phyloP scores from a whole-genome alignment of 208 protist species.

The Porcisia deanei region DNA sequence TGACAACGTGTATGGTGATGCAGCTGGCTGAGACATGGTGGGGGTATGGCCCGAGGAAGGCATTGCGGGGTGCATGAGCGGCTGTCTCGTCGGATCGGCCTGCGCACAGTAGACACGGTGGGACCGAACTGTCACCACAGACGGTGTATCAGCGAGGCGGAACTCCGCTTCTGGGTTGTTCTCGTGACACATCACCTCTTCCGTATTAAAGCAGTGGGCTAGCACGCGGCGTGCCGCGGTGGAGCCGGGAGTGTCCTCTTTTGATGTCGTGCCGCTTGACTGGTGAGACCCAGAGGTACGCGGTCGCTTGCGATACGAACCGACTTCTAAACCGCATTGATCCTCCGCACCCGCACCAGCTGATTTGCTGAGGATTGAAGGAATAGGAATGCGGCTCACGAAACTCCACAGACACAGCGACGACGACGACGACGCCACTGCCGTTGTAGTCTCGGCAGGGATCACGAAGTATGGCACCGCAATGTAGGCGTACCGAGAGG shows the following conservation, averaged over 20 bases:
- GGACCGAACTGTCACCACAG: conserved; percentile 48
- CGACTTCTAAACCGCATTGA: too few species aligned
- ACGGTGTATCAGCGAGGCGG: conserved; percentile 7
- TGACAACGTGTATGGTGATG: conserved; percentile 30
- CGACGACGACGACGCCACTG: not conserved
- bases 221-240: conserved; percentile 7
- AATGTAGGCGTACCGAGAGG: conserved; percentile 72
- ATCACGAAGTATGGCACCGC: conserved; percentile 48
- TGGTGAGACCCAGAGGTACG: conserved; percentile 2
- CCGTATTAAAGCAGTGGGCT: conserved; percentile 25
- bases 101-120: conserved; percentile 62
- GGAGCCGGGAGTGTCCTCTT: not conserved
- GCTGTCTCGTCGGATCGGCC: conserved; percentile 11
- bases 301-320: not conserved
- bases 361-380: conserved; percentile 3
- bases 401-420: conserved; percentile 29
- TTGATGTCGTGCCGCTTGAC: not conserved
- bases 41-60: not conserved
- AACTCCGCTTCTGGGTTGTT: conserved; percentile 9
- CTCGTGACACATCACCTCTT: conserved; percentile 46
- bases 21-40: conserved; percentile 11
- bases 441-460: not conserved
- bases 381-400: conserved; percentile 41
- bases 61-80: not conserved
- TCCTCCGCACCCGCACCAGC: not conserved